phyloP scores from a whole-genome alignment of 192 early-diverging fungal species.

The Linnemannia schmuckeri region DNA sequence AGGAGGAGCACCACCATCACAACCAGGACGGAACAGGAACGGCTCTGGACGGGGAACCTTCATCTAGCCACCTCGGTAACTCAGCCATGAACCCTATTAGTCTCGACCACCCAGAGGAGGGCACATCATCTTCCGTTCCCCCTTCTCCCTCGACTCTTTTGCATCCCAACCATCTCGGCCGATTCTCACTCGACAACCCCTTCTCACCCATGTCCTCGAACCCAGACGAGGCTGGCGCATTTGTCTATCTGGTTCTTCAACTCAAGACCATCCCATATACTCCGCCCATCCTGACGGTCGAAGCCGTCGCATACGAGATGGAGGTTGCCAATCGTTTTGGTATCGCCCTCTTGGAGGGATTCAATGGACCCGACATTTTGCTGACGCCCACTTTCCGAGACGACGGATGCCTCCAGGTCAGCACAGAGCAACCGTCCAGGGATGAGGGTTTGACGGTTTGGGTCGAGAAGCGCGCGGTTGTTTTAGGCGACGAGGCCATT shows the following conservation, averaged over 20 bases:
- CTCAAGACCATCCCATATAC: slow-evolving; percentile 54
- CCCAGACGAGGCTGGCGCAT: slow-evolving; percentile 53
- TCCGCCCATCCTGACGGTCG: slow-evolving; percentile 50
- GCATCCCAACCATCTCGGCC: neutral
- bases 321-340: slow-evolving; percentile 52
- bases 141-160: slow-evolving; percentile 25
- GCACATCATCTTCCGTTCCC: neutral
- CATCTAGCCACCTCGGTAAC: slow-evolving; percentile 18
- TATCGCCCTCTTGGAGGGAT: slow-evolving; percentile 32
- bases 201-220: slow-evolving; percentile 45
- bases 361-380: slow-evolving; percentile 14
- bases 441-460: slow-evolving; percentile 51
- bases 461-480: slow-evolving; percentile 51
- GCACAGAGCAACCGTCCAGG: slow-evolving; percentile 21
- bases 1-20: slow-evolving; percentile 25
- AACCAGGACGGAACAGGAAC: slow-evolving; percentile 1
- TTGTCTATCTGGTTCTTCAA: slow-evolving; percentile 48
- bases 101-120: slow-evolving; percentile 41
- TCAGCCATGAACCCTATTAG: slow-evolving; percentile 48
- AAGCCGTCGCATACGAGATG: slow-evolving; percentile 51
- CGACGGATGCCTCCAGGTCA: slow-evolving; percentile 48
- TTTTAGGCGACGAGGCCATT: slow-evolving; percentile 41
- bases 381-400: slow-evolving; percentile 39
- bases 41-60: neutral
- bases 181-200: slow-evolving; percentile 20